Percentiles rank a stretch among this genome's conserved stretches.
phyloP scores from a whole-genome alignment of 2,329 filamentous ascomycete genomes.

The Alternaria incomplexa region DNA sequence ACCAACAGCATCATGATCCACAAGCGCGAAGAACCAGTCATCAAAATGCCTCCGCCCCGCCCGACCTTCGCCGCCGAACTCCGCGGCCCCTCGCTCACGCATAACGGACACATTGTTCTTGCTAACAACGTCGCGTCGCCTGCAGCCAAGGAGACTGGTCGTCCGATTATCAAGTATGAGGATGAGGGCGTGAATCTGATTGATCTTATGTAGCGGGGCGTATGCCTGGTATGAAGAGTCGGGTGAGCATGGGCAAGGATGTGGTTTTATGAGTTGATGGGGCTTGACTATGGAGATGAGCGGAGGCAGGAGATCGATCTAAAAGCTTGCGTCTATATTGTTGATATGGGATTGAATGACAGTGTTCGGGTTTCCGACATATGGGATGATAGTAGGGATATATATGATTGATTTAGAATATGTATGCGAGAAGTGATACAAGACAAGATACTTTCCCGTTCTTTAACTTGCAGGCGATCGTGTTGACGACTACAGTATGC shows the following conservation, averaged over 20 bases:
- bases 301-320: neutral
- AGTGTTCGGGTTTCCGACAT: neutral
- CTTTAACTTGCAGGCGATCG: too few relatives aligned
- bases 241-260: too few relatives aligned
- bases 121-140: conserved; percentile 6
- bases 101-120: conserved; percentile 18
- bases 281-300: neutral
- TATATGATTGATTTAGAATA: neutral
- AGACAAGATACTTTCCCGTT: neutral
- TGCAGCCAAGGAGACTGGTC: neutral
- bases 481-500: neutral
- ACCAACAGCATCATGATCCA: neutral
- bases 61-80: conserved; percentile 16
- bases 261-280: too few relatives aligned
- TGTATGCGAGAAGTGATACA: neutral
- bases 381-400: neutral
- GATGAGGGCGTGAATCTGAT: neutral
- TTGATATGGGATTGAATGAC: neutral
- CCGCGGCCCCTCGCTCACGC: neutral
- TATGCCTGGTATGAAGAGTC: too few relatives aligned
- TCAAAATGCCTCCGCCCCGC: neutral
- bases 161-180: neutral
- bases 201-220: neutral
- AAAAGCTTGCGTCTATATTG: neutral
- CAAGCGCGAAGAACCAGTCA: neutral